These are phyloP conservation scores for Sclerotinia borealis DNA, from an alignment of 2,329 filamentous ascomycete genomes.

Conservation along the genomic window DNA sequence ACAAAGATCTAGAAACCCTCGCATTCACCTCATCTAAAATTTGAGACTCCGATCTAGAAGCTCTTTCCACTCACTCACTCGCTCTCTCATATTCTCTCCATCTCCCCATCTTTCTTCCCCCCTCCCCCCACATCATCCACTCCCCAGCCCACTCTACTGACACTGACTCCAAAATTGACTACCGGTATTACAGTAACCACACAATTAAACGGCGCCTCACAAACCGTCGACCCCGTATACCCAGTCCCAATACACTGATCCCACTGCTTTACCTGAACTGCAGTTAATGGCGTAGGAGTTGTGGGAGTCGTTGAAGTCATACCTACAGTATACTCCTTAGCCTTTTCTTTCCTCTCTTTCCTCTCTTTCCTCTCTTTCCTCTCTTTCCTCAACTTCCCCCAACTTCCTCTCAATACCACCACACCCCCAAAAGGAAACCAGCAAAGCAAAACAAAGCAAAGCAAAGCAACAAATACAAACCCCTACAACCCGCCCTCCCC, in stretches of 20 bases:
- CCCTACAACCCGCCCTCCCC: conserved; percentile 19
- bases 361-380: not conserved
- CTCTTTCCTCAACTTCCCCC: not conserved
- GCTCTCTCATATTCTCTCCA: no score
- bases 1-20: no score
- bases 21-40: no score
- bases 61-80: no score
- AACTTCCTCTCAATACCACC: conserved; percentile 14
- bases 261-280: not conserved
- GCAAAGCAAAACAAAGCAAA: no score
- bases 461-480: no score
- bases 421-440: no score
- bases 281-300: not conserved
- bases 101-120: no score
- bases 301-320: not conserved
- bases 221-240: conserved; percentile 18
- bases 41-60: no score
- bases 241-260: conserved; percentile 18
- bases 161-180: conserved; percentile 14
- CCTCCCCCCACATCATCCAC: no score
- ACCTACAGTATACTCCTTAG: not conserved
- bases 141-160: not conserved
- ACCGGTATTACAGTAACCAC: no score
- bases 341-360: not conserved
- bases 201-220: conserved; percentile 16